Evolutionary conservation across 176 grass and related monocot species (phyloP), one percentile per base, ranked within the genome.

Genomic region (Aegilops tauschii): DNA sequence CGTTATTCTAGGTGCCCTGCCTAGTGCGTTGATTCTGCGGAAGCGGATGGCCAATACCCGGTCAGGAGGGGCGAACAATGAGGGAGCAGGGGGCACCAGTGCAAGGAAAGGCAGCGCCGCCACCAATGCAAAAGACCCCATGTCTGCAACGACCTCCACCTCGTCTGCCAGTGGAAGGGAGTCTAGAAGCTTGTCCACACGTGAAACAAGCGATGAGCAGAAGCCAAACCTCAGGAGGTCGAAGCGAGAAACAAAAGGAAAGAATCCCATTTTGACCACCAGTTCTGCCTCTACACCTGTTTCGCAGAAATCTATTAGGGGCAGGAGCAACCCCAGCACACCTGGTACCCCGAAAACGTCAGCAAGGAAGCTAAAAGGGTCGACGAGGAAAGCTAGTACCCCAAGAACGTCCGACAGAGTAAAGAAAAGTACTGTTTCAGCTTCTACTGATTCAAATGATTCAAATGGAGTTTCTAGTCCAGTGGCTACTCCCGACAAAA

Each of bases 171-270:
- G 17, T 78, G 86, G 27, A n/a, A 90, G 61, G 65, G 84, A 83
- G 80, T 88, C 81, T 12, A 80, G 85, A 65, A 85, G 50, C 65
- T 66, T 62, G 21, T 56, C 79, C 1, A 49, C 49, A 0, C 73
- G 4, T 11, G 52, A 81, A 20, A 13, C 75, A 52, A 34, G 64
- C 30, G 13, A 27, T 21, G n/a, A 17, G 12, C 71, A 65, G 61
- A 56, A 78, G 9, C 80, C 85, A 34, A 87, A 62, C 70, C 86
- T 97, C 69, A 97, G 92, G 93, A 92, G 94, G 90, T 94, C 94
- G 3, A 86, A 29, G 34, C 74, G 94, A 42, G 90, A 92, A 84
- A 88, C 71, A 73, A 88, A 84, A 44, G 56, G 71, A 69, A 92
- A 90, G 40, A 91, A 75, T 78, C 52, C 39, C 45, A 67, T 39